phyloP scores from a whole-genome alignment of 2,329 filamentous ascomycete species.

The Purpureocillium lavendulum region DNA sequence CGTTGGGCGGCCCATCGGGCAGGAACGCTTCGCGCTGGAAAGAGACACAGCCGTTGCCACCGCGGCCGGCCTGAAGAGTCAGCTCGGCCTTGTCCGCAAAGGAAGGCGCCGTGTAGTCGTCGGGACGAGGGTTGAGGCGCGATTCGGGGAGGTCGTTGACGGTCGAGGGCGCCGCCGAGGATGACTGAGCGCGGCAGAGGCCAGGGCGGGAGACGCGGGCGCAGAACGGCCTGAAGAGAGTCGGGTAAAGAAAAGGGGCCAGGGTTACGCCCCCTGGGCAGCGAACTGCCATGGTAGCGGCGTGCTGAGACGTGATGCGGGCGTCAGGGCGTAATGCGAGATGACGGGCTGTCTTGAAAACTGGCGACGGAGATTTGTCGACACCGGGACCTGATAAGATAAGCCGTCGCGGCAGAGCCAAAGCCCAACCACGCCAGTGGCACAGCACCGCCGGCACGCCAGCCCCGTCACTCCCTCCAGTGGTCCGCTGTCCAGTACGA shows the following conservation, averaged over 20 bases:
- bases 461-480: too few relatives aligned
- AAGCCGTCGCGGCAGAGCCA: neutral
- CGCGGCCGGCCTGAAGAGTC: conserved; percentile 67
- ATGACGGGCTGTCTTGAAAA: too few relatives aligned
- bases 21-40: conserved; percentile 90
- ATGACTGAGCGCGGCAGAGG: conserved; percentile 6
- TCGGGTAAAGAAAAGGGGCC: conserved; percentile 40
- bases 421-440: too few relatives aligned
- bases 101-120: conserved; percentile 73
- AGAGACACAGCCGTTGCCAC: conserved; percentile 88
- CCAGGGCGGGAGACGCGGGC: conserved; percentile 13
- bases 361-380: too few relatives aligned
- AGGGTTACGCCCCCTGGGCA: conserved; percentile 16
- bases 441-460: too few relatives aligned
- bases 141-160: conserved; percentile 34
- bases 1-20: conserved; percentile 82
- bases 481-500: too few relatives aligned
- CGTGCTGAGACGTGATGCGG: neutral
- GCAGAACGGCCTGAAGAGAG: conserved; percentile 24
- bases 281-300: conserved; percentile 16
- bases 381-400: neutral
- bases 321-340: neutral
- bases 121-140: conserved; percentile 71
- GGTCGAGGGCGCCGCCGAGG: conserved; percentile 16
- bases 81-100: conserved; percentile 84